Conservation (phyloP, 305 asterid genomes). For the Solanum hybrid region DNA sequence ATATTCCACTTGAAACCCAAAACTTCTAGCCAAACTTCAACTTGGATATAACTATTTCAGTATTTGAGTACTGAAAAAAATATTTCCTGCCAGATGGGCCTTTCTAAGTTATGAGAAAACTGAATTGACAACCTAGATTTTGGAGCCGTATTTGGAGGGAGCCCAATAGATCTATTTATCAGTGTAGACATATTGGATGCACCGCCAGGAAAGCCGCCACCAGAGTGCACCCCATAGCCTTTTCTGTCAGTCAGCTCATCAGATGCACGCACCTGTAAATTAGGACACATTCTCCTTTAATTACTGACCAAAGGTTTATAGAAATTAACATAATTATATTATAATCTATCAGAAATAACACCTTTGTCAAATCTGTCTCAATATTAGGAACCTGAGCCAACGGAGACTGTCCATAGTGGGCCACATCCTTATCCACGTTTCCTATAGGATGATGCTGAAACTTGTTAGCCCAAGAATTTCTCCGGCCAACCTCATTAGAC, state of each 20-base stretch:
- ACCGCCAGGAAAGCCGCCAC: slow-evolving; percentile 29
- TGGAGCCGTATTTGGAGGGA: slow-evolving; percentile 30
- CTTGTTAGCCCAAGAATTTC: slow-evolving; percentile 49
- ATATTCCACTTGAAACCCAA: background rate
- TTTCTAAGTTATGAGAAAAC: background rate
- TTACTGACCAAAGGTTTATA: slow-evolving; percentile 3
- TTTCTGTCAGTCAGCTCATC: slow-evolving; percentile 38
- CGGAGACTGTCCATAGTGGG: slow-evolving; percentile 39
- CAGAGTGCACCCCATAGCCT: slow-evolving; percentile 27
- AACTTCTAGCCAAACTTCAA: background rate
- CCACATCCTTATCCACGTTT: slow-evolving; percentile 48
- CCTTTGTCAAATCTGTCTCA: slow-evolving; percentile 27
- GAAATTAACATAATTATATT: background rate
- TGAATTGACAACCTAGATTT: slow-evolving; percentile 39
- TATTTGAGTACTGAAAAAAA: background rate
- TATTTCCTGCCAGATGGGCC: background rate
- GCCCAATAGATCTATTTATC: slow-evolving; percentile 32
- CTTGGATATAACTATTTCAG: background rate
- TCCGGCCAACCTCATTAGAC: slow-evolving; percentile 39
- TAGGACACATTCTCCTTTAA: background rate
- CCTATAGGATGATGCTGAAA: slow-evolving; percentile 92
- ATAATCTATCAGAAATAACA: slow-evolving; percentile 12
- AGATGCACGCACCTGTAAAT: slow-evolving; percentile 42
- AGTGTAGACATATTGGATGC: slow-evolving; percentile 27
- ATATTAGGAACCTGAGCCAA: slow-evolving; percentile 37